Conservation (phyloP, 768 basidiomycete species). For the Clitopilus hobsonii region DNA sequence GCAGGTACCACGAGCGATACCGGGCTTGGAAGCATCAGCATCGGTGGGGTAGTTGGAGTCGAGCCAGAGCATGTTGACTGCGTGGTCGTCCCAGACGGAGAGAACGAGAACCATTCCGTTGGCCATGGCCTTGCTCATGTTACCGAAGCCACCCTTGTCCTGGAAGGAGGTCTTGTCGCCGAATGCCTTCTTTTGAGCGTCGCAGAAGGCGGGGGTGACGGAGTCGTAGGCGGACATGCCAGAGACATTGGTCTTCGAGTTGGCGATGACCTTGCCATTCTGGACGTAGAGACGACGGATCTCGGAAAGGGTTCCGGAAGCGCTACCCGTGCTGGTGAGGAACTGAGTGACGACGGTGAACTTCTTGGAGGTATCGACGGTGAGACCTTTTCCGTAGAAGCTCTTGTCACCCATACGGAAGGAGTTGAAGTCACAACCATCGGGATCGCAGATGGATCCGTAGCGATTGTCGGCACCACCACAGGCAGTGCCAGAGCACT, state of each 20-base stretch:
- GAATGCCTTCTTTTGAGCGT: slow-evolving; percentile 40
- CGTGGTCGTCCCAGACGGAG: slow-evolving; percentile 51
- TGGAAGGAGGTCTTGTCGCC: slow-evolving; percentile 43
- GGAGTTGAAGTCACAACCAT: slow-evolving; percentile 62
- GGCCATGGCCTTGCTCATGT: slow-evolving; percentile 28
- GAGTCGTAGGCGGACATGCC: slow-evolving; percentile 37
- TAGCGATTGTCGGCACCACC: slow-evolving; percentile 31
- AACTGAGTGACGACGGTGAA: slow-evolving; percentile 61
- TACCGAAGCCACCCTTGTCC: slow-evolving; percentile 34
- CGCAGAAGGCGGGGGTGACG: slow-evolving; percentile 46
- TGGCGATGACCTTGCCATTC: slow-evolving; percentile 45
- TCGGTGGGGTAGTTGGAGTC: slow-evolving; percentile 43
- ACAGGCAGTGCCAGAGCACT: slow-evolving; percentile 39
- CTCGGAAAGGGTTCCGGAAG: slow-evolving; percentile 43
- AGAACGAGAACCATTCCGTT: slow-evolving; percentile 46
- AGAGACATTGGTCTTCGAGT: slow-evolving; percentile 42
- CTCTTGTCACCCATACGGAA: slow-evolving; percentile 44
- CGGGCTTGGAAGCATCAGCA: slow-evolving; percentile 28
- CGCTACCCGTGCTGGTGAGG: slow-evolving; percentile 39
- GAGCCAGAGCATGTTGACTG: slow-evolving; percentile 54
- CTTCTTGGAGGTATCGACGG: slow-evolving; percentile 44
- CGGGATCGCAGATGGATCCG: slow-evolving; percentile 45
- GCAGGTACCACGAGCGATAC: slow-evolving; percentile 47
- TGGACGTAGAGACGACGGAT: slow-evolving; percentile 55
- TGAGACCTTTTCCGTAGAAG: slow-evolving; percentile 44